Evolutionary conservation across 1,284 basidiomycete genomes (phyloP), one percentile per base, ranked within the genome.

Genomic region (Hortiboletus rubellus): DNA sequence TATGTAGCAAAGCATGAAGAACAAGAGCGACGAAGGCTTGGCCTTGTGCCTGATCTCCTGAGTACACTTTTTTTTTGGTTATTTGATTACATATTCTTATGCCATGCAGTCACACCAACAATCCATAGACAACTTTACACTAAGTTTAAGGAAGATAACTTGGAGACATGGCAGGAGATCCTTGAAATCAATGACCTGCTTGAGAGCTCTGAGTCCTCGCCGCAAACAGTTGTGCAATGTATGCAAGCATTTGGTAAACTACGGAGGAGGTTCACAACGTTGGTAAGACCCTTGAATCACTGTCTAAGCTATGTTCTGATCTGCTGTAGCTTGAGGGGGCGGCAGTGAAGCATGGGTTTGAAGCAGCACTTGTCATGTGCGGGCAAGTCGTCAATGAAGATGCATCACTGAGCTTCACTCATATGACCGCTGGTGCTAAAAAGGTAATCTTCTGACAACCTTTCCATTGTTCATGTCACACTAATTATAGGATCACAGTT

Each of bases 61-160:
- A 30, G 43, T 44, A 30, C 9, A 22, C 15, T 7, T 15, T 14
- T 37, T 37, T 18, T 18, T 18, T n/a, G 6, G 5, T 18, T 18
- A 18, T 18, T 18, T 18, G 18, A 2, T 18, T 18, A 18, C 18
- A 18, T 18, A 2, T 18, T 18, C 18, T 18, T 18, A 18, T 2
- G 18, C 18, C 18, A 2, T 18, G 38, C 15, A 52, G 49, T 56
- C 18, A 46, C 55, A 6, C 55, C 55, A 11, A 17, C 12, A 3
- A 27, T 27, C 5, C n/a, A 27, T 30, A 30, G 12, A 3, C n/a
- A 46, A 11, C 44, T 56, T 17, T 54, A 56, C 10, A 10, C 7
- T 8, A 56, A 46, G 22, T 56, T 56, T 24, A 56, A 56, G 33
- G 55, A 56, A 18, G 50, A 56, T 1, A 56, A 56, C 7, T 15